phyloP scores from a whole-genome alignment of 2,329 filamentous ascomycete genomes.

The Penicillium crustosum region DNA sequence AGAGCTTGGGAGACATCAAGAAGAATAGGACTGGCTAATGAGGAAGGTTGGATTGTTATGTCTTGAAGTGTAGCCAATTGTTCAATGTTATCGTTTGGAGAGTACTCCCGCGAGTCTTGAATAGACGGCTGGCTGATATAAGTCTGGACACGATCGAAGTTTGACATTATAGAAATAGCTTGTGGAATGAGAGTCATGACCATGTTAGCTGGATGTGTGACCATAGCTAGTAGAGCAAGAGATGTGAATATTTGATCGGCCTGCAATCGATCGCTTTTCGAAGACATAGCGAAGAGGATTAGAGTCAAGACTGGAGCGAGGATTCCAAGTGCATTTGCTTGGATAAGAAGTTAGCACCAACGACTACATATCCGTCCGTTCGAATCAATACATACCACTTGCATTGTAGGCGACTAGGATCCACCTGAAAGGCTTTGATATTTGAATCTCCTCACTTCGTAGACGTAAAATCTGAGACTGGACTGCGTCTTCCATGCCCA shows the following conservation, averaged over 20 bases:
- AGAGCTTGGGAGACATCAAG: background rate
- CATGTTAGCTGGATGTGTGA: slow-evolving; percentile 12
- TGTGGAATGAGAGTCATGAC: slow-evolving; percentile 10
- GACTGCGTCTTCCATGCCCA: background rate
- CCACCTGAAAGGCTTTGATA: background rate
- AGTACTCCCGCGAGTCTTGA: background rate
- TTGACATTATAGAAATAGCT: slow-evolving; percentile 4
- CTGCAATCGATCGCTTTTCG: background rate
- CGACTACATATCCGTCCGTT: background rate
- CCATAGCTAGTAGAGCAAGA: slow-evolving; percentile 8
- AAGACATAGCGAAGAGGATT: background rate
- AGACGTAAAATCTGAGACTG: background rate
- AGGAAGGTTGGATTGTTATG: background rate
- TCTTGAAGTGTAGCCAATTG: background rate
- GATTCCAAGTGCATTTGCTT: slow-evolving; percentile 1
- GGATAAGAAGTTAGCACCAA: background rate
- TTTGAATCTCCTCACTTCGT: background rate
- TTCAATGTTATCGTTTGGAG: background rate
- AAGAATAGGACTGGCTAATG: background rate
- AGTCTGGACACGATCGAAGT: slow-evolving; percentile 1
- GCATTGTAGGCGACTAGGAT: slow-evolving; percentile 6
- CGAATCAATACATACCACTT: background rate
- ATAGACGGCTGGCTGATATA: background rate
- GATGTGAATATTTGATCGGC: slow-evolving; percentile 2
- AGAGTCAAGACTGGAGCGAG: background rate